Evolutionary conservation across 192 early-diverging fungal genomes (phyloP).

Genomic region (Rhizophagus prolifer): DNA sequence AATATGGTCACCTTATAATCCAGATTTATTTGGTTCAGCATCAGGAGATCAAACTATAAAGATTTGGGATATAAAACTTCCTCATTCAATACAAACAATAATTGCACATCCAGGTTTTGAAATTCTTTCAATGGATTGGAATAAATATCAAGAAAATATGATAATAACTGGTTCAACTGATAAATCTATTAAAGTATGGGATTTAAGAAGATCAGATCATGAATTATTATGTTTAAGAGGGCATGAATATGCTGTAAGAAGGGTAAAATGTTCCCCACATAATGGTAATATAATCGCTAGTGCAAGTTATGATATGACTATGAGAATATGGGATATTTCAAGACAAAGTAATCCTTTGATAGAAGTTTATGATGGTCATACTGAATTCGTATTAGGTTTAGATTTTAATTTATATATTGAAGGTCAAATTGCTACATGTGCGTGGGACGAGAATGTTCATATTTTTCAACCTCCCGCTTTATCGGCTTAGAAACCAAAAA

Average conservation of each 20-base stretch:
- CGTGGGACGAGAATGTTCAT: slow-evolving; percentile 92
- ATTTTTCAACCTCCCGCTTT: slow-evolving; percentile 29
- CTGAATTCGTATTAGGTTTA: slow-evolving; percentile 95
- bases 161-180: slow-evolving; percentile 70
- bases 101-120: slow-evolving; percentile 79
- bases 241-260: slow-evolving; percentile 90
- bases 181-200: slow-evolving; percentile 88
- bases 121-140: slow-evolving; percentile 93
- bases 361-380: slow-evolving; percentile 80
- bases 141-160: slow-evolving; percentile 85
- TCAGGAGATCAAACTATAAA: slow-evolving; percentile 90
- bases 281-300: slow-evolving; percentile 66
- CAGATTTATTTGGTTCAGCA: slow-evolving; percentile 81
- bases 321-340: slow-evolving; percentile 85
- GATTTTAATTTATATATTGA: slow-evolving; percentile 90
- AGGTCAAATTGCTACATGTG: slow-evolving; percentile 88
- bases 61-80: slow-evolving; percentile 85
- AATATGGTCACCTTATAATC: slow-evolving; percentile 52
- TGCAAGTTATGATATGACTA: slow-evolving; percentile 88
- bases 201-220: slow-evolving; percentile 73
- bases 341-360: slow-evolving; percentile 51
- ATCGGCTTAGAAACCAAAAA: too few relatives aligned
- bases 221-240: slow-evolving; percentile 75
- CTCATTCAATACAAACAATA: slow-evolving; percentile 62
- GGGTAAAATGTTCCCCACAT: slow-evolving; percentile 94